These are phyloP conservation scores for Edaphochlamys debaryana DNA, from an alignment of 139 green algal species.

Conservation along the genomic window DNA sequence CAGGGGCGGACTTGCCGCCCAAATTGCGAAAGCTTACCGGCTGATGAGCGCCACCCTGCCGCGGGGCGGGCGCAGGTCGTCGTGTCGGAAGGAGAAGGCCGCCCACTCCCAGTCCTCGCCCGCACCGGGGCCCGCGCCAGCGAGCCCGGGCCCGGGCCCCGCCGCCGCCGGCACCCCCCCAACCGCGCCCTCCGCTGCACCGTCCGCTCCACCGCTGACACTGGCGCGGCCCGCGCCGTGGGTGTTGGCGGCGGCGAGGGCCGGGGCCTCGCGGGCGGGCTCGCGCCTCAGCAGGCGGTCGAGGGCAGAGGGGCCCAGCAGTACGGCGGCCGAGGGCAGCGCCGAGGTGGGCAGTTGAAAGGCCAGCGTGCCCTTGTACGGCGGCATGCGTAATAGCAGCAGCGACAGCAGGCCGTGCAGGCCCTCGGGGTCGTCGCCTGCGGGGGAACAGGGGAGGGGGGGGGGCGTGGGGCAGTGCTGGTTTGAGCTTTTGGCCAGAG, in stretches of 20 bases:
- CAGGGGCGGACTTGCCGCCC: too few species aligned
- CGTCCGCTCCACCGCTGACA: too few species aligned
- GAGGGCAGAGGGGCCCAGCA: background rate
- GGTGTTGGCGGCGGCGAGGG: background rate
- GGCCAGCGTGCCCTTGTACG: conserved; percentile 28
- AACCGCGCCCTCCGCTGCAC: too few species aligned
- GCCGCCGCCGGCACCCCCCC: background rate
- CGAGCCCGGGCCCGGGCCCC: background rate
- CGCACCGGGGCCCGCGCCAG: background rate
- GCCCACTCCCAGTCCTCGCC: conserved; percentile 20
- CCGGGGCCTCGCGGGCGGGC: too few species aligned
- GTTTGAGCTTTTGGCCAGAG: too few species aligned
- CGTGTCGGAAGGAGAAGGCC: conserved; percentile 22
- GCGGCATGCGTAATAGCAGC: conserved; percentile 35
- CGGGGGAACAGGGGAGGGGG: too few species aligned
- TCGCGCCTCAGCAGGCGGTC: background rate
- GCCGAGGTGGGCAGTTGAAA: conserved; percentile 31
- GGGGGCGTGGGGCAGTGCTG: too few species aligned
- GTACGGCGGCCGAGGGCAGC: conserved; percentile 1
- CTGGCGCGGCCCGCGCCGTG: too few species aligned
- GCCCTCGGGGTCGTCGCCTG: conserved; percentile 14
- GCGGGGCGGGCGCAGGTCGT: conserved; percentile 7
- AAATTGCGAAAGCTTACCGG: too few species aligned
- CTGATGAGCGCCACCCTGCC: conserved; percentile 8
- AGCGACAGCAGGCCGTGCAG: conserved; percentile 36